phyloP scores from a whole-genome alignment of 116 monocot species.

The Iris pallida region DNA sequence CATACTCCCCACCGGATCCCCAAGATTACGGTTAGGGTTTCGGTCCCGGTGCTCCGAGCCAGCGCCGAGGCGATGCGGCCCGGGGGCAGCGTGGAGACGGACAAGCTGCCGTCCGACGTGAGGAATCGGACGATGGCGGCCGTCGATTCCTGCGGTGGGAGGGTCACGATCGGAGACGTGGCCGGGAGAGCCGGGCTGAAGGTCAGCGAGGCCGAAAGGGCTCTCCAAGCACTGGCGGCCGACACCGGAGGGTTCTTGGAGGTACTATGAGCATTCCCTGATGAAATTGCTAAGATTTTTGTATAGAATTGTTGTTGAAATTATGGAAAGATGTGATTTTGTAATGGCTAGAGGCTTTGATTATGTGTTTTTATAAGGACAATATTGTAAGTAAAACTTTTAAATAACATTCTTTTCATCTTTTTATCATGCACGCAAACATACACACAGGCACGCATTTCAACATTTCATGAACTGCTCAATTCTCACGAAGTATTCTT shows the following conservation, averaged over 20 bases:
- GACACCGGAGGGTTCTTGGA: slow-evolving; percentile 92
- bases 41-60: slow-evolving; percentile 28
- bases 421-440: too few relatives aligned
- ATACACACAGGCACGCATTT: too few relatives aligned
- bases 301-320: too few relatives aligned
- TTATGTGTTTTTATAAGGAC: too few relatives aligned
- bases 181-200: slow-evolving; percentile 68
- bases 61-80: slow-evolving; percentile 46
- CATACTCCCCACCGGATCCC: slow-evolving; percentile 9
- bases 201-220: slow-evolving; percentile 66
- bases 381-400: too few relatives aligned
- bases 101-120: slow-evolving; percentile 63
- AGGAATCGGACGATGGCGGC: slow-evolving; percentile 69
- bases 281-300: too few relatives aligned
- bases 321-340: too few relatives aligned
- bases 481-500: too few relatives aligned
- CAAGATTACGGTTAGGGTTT: slow-evolving; percentile 10
- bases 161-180: slow-evolving; percentile 92
- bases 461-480: too few relatives aligned
- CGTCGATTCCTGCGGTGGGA: slow-evolving; percentile 64
- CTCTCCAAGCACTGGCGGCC: slow-evolving; percentile 88
- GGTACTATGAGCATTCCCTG: slow-evolving; percentile 24
- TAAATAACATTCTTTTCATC: too few relatives aligned
- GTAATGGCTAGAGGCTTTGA: too few relatives aligned
- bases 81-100: slow-evolving; percentile 72